Evolutionary conservation across 2,329 filamentous ascomycete species (phyloP), one percentile per base, ranked within the genome.

Genomic region (Nemania sp.): DNA sequence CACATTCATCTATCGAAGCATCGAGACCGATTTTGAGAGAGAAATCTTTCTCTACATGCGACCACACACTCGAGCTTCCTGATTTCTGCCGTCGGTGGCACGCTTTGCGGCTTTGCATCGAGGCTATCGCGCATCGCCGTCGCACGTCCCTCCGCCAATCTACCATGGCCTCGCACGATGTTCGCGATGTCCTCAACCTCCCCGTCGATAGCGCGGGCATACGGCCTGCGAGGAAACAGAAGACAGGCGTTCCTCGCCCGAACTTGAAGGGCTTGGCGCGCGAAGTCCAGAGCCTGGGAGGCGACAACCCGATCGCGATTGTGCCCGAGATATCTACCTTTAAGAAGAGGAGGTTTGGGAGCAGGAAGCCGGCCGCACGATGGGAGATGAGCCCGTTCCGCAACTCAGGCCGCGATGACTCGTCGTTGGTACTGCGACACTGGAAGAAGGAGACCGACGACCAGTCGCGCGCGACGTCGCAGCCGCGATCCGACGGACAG

Each of bases 171-270:
- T 87, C 87, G 59, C 82, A 86, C 71, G 91, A 96, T 79, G 84
- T 95, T 64, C 90, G 89, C 75, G 91, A 96, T 71, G 90, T 96
- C 69, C 84, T 96, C 68, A 90, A 92, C 72, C 79, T 96, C 69
- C 86, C 87, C 44, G 77, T 84, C 63, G 86, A 85, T 26, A 73
- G 76, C 56, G 66, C 75, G 45, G 75, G 73, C 46, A 68, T 77
- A 49, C 75, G 86, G 59, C 83, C 86, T 34, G 74, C 82, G 37
- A 95, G 94, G 76, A 92, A 93, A 70, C 84, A 87, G 65, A 91
- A 89, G 70, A 76, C 82, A 6, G 76, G 80, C 14, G 82, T 80
- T 41, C 81, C 86, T 61, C 77, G 78, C 48, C 78, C 77, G 34
- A 85, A 80, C 59, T 68, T 87, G 48, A 86, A 86, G 61, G 84